phyloP scores from a whole-genome alignment of 73 alveolate genomes.

The Paramecium octaurelia region DNA sequence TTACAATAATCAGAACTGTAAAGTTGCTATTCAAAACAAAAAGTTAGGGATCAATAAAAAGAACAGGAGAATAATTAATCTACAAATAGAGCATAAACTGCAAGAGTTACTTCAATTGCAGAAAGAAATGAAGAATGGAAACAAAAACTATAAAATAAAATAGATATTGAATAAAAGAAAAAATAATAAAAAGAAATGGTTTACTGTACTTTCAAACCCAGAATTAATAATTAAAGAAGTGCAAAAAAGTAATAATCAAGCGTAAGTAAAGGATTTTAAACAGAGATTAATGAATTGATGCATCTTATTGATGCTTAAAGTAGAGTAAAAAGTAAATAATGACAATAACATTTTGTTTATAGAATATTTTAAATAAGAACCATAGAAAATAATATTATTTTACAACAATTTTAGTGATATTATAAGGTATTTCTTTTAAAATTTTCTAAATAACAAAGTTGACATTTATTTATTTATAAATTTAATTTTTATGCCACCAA shows the following conservation, averaged over 20 bases:
- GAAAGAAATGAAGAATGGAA: background rate
- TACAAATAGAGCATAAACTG: background rate
- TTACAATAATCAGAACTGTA: background rate
- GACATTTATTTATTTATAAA: background rate
- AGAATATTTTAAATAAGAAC: background rate
- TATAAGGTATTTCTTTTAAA: background rate
- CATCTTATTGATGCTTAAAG: background rate
- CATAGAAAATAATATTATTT: background rate
- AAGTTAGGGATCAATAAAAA: background rate
- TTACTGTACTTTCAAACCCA: background rate
- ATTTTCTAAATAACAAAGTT: background rate
- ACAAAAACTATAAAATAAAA: background rate
- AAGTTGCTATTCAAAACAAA: background rate
- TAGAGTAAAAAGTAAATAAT: background rate
- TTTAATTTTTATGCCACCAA: slow-evolving; percentile 19
- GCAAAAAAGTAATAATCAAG: background rate
- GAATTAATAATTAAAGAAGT: background rate
- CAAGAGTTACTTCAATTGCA: background rate
- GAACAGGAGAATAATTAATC: background rate
- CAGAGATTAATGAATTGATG: background rate
- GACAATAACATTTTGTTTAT: background rate
- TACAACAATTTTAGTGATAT: too few relatives aligned
- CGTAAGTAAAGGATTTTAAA: background rate
- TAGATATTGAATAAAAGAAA: background rate
- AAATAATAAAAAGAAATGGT: background rate